A percentile compares a stretch with the other conserved stretches of the same genome.
phyloP scores from a whole-genome alignment of 139 green algal species.

The Deuterostichococcus epilithicus region DNA sequence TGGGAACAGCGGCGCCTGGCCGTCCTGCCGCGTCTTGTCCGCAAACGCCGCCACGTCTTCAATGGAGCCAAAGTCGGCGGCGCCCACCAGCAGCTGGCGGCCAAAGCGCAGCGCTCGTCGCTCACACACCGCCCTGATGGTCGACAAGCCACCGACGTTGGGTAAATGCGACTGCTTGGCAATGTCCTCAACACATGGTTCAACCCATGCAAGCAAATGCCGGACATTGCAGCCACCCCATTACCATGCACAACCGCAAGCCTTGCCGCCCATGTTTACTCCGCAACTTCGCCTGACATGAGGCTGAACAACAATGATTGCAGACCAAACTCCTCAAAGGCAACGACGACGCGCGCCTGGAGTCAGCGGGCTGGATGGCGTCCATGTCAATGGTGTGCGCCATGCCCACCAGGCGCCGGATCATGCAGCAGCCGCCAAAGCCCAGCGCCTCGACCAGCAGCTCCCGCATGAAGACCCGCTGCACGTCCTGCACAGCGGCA shows the following conservation, averaged over 20 bases:
- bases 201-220: background rate
- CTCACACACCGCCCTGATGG: conserved; percentile 71
- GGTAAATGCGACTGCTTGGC: background rate
- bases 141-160: background rate
- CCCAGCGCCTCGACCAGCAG: conserved; percentile 67
- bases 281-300: background rate
- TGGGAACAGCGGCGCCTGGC: too few relatives aligned
- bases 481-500: conserved; percentile 40
- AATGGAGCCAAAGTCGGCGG: conserved; percentile 15
- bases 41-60: conserved; percentile 17
- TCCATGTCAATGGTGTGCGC: conserved; percentile 93
- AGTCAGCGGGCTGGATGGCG: conserved; percentile 60
- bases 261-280: background rate
- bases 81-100: conserved; percentile 50
- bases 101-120: conserved; percentile 70
- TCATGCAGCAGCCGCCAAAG: conserved; percentile 66
- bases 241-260: background rate
- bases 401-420: conserved; percentile 87
- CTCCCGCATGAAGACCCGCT: conserved; percentile 70
- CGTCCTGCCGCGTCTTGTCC: too few relatives aligned
- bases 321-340: background rate
- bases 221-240: background rate
- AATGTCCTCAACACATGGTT: background rate
- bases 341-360: background rate
- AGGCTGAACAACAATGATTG: background rate